These are phyloP conservation scores for Cantharellus cinnabarinus DNA, from an alignment of 768 basidiomycete species.

Conservation along the genomic window DNA sequence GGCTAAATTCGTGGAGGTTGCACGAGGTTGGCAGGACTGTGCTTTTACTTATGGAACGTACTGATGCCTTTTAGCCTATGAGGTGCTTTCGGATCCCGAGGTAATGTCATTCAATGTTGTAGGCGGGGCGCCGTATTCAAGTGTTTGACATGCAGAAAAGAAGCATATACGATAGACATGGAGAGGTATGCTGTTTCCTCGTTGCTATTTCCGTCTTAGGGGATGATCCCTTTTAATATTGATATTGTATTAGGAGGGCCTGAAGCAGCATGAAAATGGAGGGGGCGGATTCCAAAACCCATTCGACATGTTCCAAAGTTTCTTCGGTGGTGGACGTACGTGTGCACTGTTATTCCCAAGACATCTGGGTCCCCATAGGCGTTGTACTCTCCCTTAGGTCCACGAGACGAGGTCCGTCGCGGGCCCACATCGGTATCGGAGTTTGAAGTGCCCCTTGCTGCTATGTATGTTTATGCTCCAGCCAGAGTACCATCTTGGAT, in stretches of 20 bases:
- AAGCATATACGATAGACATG: constrained; percentile 82
- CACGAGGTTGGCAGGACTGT: constrained; percentile 39
- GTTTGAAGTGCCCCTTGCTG: constrained; percentile 70
- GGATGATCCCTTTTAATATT: constrained; percentile 3
- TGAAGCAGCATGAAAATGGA: constrained; percentile 60
- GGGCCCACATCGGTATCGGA: constrained; percentile 62
- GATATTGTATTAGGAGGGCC: constrained; percentile 40
- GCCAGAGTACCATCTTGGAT: constrained; percentile 11
- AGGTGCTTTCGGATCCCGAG: constrained; percentile 72
- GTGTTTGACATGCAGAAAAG: constrained; percentile 45
- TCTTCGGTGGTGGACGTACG: constrained; percentile 69
- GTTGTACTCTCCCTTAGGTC: constrained; percentile 31
- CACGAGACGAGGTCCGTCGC: constrained; percentile 22
- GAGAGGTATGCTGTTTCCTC: constrained; percentile 34
- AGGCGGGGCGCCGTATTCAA: not conserved
- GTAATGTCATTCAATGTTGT: constrained; percentile 23
- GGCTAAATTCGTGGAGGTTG: constrained; percentile 75
- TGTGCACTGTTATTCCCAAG: constrained; percentile 10
- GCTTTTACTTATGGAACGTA: not conserved
- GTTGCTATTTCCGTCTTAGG: not conserved
- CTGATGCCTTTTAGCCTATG: constrained; percentile 39
- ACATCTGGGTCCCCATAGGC: constrained; percentile 15
- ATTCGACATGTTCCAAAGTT: constrained; percentile 83
- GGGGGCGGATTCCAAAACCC: constrained; percentile 76
- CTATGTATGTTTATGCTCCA: constrained; percentile 30